Evolutionary conservation across 306 rosid genomes (phyloP), one percentile per base, ranked within the genome.

Genomic region (Vachellia collinsii): DNA sequence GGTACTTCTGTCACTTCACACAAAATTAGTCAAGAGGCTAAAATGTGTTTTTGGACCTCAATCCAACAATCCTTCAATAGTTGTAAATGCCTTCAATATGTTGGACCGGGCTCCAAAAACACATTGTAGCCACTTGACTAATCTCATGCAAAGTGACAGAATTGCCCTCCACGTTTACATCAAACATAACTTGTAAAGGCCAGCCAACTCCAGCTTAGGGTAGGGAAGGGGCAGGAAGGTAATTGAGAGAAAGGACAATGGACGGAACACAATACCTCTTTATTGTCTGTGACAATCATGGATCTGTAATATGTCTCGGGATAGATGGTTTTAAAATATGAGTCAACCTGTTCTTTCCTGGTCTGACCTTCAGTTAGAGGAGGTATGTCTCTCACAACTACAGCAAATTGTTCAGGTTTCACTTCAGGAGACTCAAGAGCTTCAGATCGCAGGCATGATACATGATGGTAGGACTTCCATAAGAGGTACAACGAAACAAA

Each of bases 351-450:
- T 46, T 96, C 97, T 86, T 90, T 93, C 75, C 90, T 89, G 58
- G 88, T 87, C 73, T 77, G 91, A 58, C 94, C 97, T 54, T 80
- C 85, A 78, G 83, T 43, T 23, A n/a, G 88, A 56, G 85, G 42
- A 78, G 99, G 98, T 76, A 96, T 90, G 85, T 96, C 99, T 85
- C 99, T 92, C 63, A 96, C 98, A 74, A 96, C 76, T 75, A 96
- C 58, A 8, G 94, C 94, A 83, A 86, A 93, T 72, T 92, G 98
- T 82, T 93, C 91, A 23, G 91, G 79, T 81, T 87, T 93, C 79
- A 79, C 74, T 74, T 85, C 90, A 74, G 93, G 93, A 83, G 97
- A 69, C 87, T 47, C 84, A 20, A 89, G 80, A 71, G 98, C 97
- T 70, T 80, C 85, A 22, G 91, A 79, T 83, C 98, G 89, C 82